A percentile compares a stretch with the other conserved stretches of the same genome.
Evolutionary conservation across 140 eudicot genomes (phyloP).

Genomic region (Artemisia princeps): DNA sequence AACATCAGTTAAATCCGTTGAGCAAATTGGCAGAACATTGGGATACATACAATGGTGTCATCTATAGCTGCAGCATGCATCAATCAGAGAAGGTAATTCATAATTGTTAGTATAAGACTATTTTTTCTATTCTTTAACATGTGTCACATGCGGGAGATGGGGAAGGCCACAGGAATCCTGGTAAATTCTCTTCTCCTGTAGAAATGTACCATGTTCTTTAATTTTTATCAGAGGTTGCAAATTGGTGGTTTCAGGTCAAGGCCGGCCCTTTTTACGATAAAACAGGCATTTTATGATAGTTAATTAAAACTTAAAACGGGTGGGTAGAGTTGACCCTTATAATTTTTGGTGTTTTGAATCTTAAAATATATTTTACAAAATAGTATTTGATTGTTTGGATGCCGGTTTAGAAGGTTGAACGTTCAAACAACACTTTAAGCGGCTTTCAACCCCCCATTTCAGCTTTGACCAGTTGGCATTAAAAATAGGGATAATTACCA

Average conservation of each 20-base stretch:
- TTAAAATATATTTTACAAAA: too few species aligned
- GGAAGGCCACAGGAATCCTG: conserved; percentile 86
- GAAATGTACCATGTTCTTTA: neutral
- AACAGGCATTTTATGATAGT: neutral
- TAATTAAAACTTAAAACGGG: neutral
- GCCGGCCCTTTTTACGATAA: neutral
- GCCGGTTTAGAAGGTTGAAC: too few species aligned
- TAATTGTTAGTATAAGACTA: neutral
- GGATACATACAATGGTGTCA: conserved; percentile 50
- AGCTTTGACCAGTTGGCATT: too few species aligned
- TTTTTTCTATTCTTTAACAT: conserved; percentile 21
- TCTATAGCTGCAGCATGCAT: conserved; percentile 48
- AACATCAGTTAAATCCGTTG: conserved; percentile 46
- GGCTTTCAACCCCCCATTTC: neutral
- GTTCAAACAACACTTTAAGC: neutral
- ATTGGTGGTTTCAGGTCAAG: neutral
- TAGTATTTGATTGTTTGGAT: too few species aligned
- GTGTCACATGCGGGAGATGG: conserved; percentile 71
- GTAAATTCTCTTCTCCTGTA: conserved; percentile 32
- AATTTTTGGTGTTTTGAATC: too few species aligned
- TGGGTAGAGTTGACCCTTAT: neutral
- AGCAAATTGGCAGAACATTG: conserved; percentile 47
- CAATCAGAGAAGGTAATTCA: conserved; percentile 59
- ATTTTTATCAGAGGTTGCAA: neutral
- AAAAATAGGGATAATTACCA: neutral